Conservation (phyloP, 2,329 filamentous ascomycete species). For the Elsinoe necatrix region DNA sequence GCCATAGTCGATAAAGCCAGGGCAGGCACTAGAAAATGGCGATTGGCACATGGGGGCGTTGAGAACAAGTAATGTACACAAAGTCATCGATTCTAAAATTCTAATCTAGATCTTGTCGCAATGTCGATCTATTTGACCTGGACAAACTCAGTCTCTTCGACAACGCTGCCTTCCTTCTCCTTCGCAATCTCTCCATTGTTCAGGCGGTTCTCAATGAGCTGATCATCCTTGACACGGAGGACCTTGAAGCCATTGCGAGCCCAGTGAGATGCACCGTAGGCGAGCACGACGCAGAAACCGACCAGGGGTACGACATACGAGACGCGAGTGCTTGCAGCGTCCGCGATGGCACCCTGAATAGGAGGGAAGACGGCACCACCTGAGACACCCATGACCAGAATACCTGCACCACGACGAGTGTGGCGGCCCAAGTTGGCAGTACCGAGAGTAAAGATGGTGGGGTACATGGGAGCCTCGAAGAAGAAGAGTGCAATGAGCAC, state of each 20-base stretch:
- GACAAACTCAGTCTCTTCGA: neutral
- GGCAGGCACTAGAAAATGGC: too few relatives aligned
- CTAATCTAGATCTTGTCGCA: neutral
- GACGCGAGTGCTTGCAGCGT: slow-evolving; percentile 33
- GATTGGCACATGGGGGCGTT: too few relatives aligned
- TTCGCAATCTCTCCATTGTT: neutral
- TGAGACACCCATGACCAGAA: slow-evolving; percentile 34
- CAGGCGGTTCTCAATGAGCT: neutral
- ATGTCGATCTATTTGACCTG: neutral
- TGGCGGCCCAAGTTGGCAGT: slow-evolving; percentile 33
- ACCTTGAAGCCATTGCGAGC: slow-evolving; percentile 27
- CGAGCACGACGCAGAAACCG: slow-evolving; percentile 36
- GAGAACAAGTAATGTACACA: too few relatives aligned
- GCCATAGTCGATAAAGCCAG: too few relatives aligned
- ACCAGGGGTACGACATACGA: slow-evolving; percentile 39
- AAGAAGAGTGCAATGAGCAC: slow-evolving; percentile 33
- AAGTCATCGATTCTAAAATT: neutral
- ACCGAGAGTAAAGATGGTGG: slow-evolving; percentile 34
- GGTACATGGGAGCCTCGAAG: slow-evolving; percentile 33
- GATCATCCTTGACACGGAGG: slow-evolving; percentile 26
- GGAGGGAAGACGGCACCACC: slow-evolving; percentile 32
- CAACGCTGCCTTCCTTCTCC: neutral
- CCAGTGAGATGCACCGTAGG: slow-evolving; percentile 30
- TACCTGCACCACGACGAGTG: slow-evolving; percentile 34
- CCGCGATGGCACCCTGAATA: slow-evolving; percentile 34